Conservation (phyloP, 345 rosid species). For the Erucastrum elatum region DNA sequence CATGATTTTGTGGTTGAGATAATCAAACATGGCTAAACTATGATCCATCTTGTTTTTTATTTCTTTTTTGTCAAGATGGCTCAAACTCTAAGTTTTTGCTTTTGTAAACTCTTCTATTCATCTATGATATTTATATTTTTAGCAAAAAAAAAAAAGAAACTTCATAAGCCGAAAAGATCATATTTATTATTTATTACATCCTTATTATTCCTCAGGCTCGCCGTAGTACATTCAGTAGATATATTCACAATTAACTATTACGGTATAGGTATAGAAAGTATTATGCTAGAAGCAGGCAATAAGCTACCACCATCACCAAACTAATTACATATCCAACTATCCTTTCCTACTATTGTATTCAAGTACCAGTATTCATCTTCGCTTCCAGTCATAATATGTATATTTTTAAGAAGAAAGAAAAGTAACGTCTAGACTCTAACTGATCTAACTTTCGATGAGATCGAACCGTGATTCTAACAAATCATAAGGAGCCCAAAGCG, state of each 20-base stretch:
- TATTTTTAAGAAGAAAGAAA: neutral
- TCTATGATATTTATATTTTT: too few relatives aligned
- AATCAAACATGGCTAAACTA: too few relatives aligned
- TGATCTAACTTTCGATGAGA: constrained; percentile 41
- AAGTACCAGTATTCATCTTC: constrained; percentile 20
- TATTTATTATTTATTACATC: constrained; percentile 14
- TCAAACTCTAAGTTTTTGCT: too few relatives aligned
- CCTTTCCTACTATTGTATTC: constrained; percentile 15
- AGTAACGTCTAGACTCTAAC: neutral
- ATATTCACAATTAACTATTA: constrained; percentile 28
- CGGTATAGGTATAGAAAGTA: constrained; percentile 23
- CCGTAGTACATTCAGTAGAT: constrained; percentile 7
- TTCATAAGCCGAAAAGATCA: neutral
- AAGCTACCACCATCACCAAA: constrained; percentile 10
- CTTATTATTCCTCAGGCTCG: neutral
- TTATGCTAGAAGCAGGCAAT: constrained; percentile 15
- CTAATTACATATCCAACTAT: constrained; percentile 14
- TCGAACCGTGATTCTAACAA: constrained; percentile 45
- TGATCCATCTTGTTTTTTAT: too few relatives aligned
- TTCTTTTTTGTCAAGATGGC: too few relatives aligned
- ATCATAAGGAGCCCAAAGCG: constrained; percentile 61
- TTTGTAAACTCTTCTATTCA: too few relatives aligned
- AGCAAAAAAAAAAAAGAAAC: too few relatives aligned
- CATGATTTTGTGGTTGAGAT: too few relatives aligned
- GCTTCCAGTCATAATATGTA: constrained; percentile 23